Conservation (phyloP, 495 filamentous ascomycete species). For the Penicillium cosmopolitanum region DNA sequence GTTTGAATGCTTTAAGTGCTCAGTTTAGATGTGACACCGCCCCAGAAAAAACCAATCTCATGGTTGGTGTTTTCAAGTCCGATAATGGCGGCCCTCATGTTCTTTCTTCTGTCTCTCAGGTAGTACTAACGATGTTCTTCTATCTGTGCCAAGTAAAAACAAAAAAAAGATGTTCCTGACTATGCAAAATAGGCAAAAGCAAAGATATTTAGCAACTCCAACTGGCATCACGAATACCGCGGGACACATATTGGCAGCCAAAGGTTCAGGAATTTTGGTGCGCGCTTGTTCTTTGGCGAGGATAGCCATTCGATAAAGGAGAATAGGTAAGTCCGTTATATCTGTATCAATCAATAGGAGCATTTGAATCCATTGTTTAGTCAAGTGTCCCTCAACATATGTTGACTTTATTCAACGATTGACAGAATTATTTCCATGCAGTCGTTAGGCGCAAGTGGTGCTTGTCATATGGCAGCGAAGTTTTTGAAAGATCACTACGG, state of each 20-base stretch:
- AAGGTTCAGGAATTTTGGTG: conserved; percentile 14
- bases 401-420: too few species aligned
- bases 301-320: conserved; percentile 18
- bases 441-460: conserved; percentile 21
- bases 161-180: not conserved
- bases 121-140: conserved; percentile 16
- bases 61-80: conserved; percentile 21
- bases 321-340: conserved; percentile 10
- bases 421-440: conserved; percentile 19
- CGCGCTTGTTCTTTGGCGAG: conserved; percentile 15
- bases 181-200: conserved; percentile 12
- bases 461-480: conserved; percentile 17
- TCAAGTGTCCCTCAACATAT: too few species aligned
- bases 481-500: conserved; percentile 18
- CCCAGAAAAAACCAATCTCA: conserved; percentile 16
- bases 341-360: too few species aligned
- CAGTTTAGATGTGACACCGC: too few species aligned
- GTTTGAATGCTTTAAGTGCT: too few species aligned
- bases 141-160: not conserved
- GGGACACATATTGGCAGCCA: conserved; percentile 10
- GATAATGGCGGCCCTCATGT: conserved; percentile 19
- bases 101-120: too few species aligned
- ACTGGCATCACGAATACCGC: conserved; percentile 27
- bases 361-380: too few species aligned
- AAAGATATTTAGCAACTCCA: conserved; percentile 17